Conservation (phyloP, 139 green algal species). For the Chlamydomonas schloesseri region DNA sequence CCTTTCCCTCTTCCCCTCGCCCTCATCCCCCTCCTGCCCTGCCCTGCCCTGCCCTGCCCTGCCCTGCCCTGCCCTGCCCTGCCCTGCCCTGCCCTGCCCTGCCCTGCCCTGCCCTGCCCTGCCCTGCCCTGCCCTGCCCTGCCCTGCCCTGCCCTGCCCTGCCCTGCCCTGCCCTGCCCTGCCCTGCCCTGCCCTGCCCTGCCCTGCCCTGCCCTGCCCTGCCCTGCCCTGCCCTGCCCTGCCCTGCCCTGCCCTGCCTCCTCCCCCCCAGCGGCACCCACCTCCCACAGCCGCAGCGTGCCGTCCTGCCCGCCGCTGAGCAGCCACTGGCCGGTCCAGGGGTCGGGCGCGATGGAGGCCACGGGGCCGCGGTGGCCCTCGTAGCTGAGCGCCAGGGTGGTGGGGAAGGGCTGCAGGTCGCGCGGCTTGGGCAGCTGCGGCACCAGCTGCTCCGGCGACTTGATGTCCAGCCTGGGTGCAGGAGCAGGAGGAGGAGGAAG, state of each 20-base stretch:
- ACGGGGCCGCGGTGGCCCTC: conserved; percentile 85
- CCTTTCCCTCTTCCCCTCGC: too few relatives aligned
- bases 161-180: too few relatives aligned
- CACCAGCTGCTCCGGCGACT: conserved; percentile 81
- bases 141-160: too few relatives aligned
- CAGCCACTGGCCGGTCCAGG: conserved; percentile 87
- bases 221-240: too few relatives aligned
- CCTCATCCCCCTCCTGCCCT: too few relatives aligned
- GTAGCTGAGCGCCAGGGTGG: conserved; percentile 79
- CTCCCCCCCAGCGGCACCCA: conserved; percentile 33
- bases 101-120: too few relatives aligned
- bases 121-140: too few relatives aligned
- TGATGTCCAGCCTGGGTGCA: conserved; percentile 69
- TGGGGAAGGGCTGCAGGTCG: conserved; percentile 96
- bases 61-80: not conserved
- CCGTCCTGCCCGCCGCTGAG: conserved; percentile 79
- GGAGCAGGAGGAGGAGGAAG: not conserved
- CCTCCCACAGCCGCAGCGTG: conserved; percentile 90
- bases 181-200: too few relatives aligned
- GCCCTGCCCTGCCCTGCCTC: too few relatives aligned
- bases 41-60: too few relatives aligned
- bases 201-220: too few relatives aligned
- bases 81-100: too few relatives aligned
- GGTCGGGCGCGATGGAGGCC: conserved; percentile 70
- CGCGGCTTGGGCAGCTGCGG: conserved; percentile 94